A percentile compares a stretch with the other conserved stretches of the same genome.
These are phyloP conservation scores for Fraxinus pennsylvanica DNA, from an alignment of 257 asterid species.

Conservation along the genomic window DNA sequence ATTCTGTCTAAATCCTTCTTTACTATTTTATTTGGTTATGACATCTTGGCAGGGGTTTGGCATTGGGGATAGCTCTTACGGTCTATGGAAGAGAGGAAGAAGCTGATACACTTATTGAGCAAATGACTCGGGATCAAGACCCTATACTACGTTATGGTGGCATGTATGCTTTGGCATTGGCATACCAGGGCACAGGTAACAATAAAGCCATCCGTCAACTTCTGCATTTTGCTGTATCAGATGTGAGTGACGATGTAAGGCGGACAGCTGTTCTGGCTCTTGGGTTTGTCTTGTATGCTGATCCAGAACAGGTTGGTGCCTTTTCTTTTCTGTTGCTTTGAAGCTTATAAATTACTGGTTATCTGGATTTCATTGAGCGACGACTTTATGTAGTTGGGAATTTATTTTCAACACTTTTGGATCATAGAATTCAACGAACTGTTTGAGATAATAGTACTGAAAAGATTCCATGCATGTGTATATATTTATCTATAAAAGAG, in stretches of 20 bases:
- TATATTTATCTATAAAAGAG: no score
- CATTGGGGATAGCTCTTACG: slow-evolving; percentile 89
- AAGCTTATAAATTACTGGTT: background rate
- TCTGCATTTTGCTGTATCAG: slow-evolving; percentile 97
- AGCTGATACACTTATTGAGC: slow-evolving; percentile 91
- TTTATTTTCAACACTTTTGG: background rate
- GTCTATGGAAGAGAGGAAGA: slow-evolving; percentile 97
- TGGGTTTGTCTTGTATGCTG: slow-evolving; percentile 86
- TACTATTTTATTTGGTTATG: slow-evolving; percentile 15
- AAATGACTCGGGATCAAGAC: slow-evolving; percentile 98
- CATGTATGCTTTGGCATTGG: slow-evolving; percentile 96
- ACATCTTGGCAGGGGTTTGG: slow-evolving; percentile 67
- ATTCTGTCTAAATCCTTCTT: background rate
- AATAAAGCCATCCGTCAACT: slow-evolving; percentile 94
- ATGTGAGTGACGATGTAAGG: slow-evolving; percentile 93
- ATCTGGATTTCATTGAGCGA: background rate
- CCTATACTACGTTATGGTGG: slow-evolving; percentile 97
- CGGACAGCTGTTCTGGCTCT: slow-evolving; percentile 97
- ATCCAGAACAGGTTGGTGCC: slow-evolving; percentile 78
- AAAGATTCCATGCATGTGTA: no score
- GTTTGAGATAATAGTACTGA: no score
- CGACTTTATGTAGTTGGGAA: background rate
- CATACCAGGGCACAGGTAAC: slow-evolving; percentile 93
- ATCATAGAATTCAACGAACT: no score
- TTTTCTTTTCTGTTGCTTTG: slow-evolving; percentile 7